Base-by-base conservation (phyloP, 371 early-diverging fungal species). In the Rhizoclosmatium hyalinum region DNA sequence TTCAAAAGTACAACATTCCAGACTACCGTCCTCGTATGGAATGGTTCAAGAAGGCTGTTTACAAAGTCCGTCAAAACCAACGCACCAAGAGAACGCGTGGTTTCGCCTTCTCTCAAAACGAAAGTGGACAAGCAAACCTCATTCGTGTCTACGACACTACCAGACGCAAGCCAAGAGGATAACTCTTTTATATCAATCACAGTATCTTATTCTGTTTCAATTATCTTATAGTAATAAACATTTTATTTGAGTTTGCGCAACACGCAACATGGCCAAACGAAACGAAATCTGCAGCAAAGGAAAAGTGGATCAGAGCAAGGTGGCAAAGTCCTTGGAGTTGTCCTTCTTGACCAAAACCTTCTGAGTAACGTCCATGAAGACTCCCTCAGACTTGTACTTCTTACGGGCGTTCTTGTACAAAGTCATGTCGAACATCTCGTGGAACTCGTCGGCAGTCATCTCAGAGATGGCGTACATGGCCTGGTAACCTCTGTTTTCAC, bases 141-240 rank as follows among this genome's bases (percentile, higher is more conserved):
- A 95, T 98, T 73, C 90, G 97, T 53, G 91, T 94, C 47, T 98
- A 98, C 86, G 98, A 98, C 85, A 98, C 98, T 55, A 98, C 98
- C 1, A 82, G 91, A 67, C 88, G 91, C 72, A 97, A 96, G 85
- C 97, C 98, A 10, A 71, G 76, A 24, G 58, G 19, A 8, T 58
- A 58, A 19, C 6, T 58, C 6, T 58, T 8, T 32, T 19, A 58
- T 58, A 58, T 32, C 32, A 58, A 58, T 58, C 58, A 58, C 6
- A 8, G n/a, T 32, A 19, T 50, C 6, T 17, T 50, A 50, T 12
- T 50, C 6, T 17, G 17, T 17, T 50, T 12, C 50, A 50, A 50
- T 50, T 50, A 17, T 6, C 6, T 17, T 12, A 50, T 12, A 50
- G 17, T 12, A 50, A 50, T 17, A 50, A 17, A 50, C 32, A 32